Base-by-base conservation (phyloP, 1,284 basidiomycete species). In the Boletellus deceptivus region DNA sequence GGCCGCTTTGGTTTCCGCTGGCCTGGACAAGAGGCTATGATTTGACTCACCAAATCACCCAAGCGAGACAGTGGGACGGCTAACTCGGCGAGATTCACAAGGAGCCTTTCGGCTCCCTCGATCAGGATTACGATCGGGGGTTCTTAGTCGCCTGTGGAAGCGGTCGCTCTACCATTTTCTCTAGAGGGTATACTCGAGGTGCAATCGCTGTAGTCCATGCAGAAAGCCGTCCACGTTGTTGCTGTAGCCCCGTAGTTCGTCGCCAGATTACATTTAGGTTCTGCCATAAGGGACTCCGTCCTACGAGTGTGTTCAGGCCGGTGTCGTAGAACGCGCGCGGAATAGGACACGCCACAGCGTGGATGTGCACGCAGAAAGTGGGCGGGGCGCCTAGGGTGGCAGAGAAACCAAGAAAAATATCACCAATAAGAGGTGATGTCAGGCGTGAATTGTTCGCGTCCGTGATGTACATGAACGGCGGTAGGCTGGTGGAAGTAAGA, bases 51-150 rank as follows among this genome's bases (percentile, higher is more conserved):
- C 64, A 93, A 65, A 64, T 93, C 91, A 3, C 80, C 71, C 16
- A 93, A 71, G 39, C 89, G 78, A 14, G 87, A 79, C 11, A 92
- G 64, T 18, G 89, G 87, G 2, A 89, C 79, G 18, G 92, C 62
- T 0, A 89, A 63, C 17, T 84, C 81, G 1, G 88, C 81, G 41
- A 89, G 67, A 8, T 71, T 74, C 17, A 81, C 79, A 52, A 75
- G 80, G 53, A 93, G 65, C 40, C 82, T 73, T 67, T 93, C 89
- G 0, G 83, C 85, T 36, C 78, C 76, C 53, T 91, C 86, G n/a
- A n/a, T n/a, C n/a, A n/a, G n/a, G n/a, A n/a, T n/a, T n/a, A n/a
- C n/a, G n/a, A n/a, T n/a, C 35, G 39, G 43, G 4, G 64, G 57
- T 17, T 63, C 60, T 40, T 60, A 59, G 31, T 63, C 60, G 42